phyloP scores from a whole-genome alignment of 1,139 yeast genomes.

The Pichia sp. region DNA sequence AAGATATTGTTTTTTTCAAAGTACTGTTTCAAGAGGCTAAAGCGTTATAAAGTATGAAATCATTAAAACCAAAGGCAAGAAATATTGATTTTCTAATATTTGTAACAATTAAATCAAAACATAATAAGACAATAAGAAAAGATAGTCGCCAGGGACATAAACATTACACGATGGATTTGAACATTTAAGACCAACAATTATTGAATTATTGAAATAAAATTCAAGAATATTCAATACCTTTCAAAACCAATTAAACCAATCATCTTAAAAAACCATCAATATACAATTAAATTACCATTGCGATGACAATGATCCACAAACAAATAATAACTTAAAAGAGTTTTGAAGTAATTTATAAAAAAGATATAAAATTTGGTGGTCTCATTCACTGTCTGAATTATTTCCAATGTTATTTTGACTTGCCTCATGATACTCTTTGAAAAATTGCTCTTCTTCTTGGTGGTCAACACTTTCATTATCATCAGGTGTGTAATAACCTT shows the following conservation, averaged over 20 bases:
- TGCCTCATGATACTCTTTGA: conserved; percentile 1
- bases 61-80: no score
- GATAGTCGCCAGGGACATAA: background rate
- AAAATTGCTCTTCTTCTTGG: conserved; percentile 8
- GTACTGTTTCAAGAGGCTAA: no score
- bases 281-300: background rate
- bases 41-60: no score
- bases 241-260: background rate
- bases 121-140: no score
- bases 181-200: conserved; percentile 46
- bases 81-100: background rate
- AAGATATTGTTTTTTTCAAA: no score
- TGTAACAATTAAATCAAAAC: background rate
- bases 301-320: background rate
- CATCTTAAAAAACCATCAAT: background rate
- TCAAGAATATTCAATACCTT: conserved; percentile 34
- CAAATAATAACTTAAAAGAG: background rate
- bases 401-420: background rate
- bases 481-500: background rate
- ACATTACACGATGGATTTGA: conserved; percentile 67
- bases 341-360: background rate
- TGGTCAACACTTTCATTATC: background rate
- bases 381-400: conserved; percentile 9
- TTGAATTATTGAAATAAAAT: conserved; percentile 24
- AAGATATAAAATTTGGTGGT: background rate